Conservation (phyloP, 2,329 filamentous ascomycete species). For the Ampelomyces quisqualis region DNA sequence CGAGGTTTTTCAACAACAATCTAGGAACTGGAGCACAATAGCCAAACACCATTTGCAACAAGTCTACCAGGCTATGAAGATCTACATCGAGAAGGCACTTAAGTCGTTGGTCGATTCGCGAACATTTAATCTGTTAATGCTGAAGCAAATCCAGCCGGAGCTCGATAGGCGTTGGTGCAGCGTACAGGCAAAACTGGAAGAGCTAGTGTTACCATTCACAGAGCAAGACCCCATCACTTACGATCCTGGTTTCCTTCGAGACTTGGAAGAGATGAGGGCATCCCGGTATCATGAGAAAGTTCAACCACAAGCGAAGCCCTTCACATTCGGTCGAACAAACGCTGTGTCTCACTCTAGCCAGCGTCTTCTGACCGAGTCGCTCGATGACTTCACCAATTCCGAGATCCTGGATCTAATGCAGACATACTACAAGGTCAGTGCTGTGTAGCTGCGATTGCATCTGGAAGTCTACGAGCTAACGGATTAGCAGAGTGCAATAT, state of each 20-base stretch:
- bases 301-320: background rate
- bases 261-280: slow-evolving; percentile 16
- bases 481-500: slow-evolving; percentile 19
- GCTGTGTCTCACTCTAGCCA: background rate
- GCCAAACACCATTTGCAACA: slow-evolving; percentile 18
- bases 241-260: slow-evolving; percentile 22
- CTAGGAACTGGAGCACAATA: slow-evolving; percentile 20
- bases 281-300: slow-evolving; percentile 8
- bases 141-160: slow-evolving; percentile 20
- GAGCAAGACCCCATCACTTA: slow-evolving; percentile 24
- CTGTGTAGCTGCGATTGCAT: background rate
- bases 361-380: slow-evolving; percentile 21
- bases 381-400: slow-evolving; percentile 25
- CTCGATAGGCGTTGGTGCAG: slow-evolving; percentile 14
- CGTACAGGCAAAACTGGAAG: slow-evolving; percentile 22
- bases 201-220: slow-evolving; percentile 24
- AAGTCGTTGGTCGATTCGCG: slow-evolving; percentile 16
- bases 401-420: slow-evolving; percentile 31
- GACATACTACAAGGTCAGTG: slow-evolving; percentile 29
- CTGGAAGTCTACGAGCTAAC: slow-evolving; percentile 6
- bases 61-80: slow-evolving; percentile 19
- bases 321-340: background rate
- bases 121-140: slow-evolving; percentile 17
- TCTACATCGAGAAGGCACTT: slow-evolving; percentile 19
- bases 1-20: slow-evolving; percentile 26